Base-by-base conservation (phyloP, 169 alveolate species). In the Ichthyophthirius multifiliis region DNA sequence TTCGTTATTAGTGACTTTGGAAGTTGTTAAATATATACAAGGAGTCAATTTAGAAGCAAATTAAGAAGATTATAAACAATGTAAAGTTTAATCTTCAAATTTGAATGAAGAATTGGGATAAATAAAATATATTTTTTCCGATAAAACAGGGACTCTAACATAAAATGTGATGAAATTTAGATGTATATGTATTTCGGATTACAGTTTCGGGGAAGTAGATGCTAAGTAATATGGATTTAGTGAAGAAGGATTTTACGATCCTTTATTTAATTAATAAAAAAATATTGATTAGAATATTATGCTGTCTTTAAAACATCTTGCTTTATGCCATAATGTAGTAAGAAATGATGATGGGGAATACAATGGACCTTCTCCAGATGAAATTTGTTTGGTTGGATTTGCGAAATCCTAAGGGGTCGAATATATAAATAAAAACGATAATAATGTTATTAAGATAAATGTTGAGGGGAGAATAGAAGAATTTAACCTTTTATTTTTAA, bases 331-430 rank as follows among this genome's bases (percentile, higher is more conserved):
- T 30, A 91, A 92, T n/a, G 90, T 87, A 27, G 34, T 87, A 1
- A 67, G 65, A 12, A 88, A 82, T 34, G 92, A 87, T 9, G 79
- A 63, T 67, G 65, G 82, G 5, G 48, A 65, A 12, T 93, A 87
- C 79, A 89, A 94, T 35, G 94, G 97, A 43, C 83, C 97, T 13
- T 94, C 98, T 27, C 97, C 99, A 5, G 99, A 96, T 83, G 99
- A 96, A 81, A 90, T 92, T 84, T 96, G 97, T 27, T 86, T 96
- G 44, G 96, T 96, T 43, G 87, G 91, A 71, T 89, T 88, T 65
- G 93, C 95, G 1, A 76, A 83, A 73, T 93, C 81, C 82, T 90
- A 86, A 45, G 97, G 95, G 3, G 73, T 34, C 65, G 77, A 76
- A 62, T 82, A 86, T 41, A 41, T 81, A 13, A 87, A 84, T 13